These are phyloP conservation scores for Anethum foeniculum DNA, from an alignment of 140 eudicot genomes.

Conservation along the genomic window DNA sequence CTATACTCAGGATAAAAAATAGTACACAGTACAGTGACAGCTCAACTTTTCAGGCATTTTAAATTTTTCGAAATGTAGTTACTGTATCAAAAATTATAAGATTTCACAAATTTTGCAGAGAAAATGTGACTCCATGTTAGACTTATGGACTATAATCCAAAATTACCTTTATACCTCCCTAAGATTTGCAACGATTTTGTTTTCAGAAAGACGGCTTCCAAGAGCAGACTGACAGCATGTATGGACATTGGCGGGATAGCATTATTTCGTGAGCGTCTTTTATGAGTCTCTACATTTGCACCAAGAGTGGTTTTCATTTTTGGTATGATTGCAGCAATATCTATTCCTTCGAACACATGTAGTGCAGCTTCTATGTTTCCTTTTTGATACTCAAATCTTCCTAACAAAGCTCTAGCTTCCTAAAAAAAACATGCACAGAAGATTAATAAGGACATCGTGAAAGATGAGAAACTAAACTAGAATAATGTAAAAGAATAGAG, in stretches of 20 bases:
- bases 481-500: background rate
- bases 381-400: conserved; percentile 83
- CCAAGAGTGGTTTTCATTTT: conserved; percentile 63
- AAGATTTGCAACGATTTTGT: conserved; percentile 77
- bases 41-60: background rate
- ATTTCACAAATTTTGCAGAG: background rate
- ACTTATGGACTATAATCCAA: background rate
- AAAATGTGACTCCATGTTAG: background rate
- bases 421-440: conserved; percentile 17
- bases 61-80: conserved; percentile 3
- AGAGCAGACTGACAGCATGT: conserved; percentile 64
- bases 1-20: background rate
- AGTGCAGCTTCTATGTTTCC: conserved; percentile 93
- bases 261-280: conserved; percentile 40
- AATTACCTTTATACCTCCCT: conserved; percentile 67
- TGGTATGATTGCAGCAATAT: conserved; percentile 54
- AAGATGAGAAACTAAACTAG: background rate
- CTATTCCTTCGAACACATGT: conserved; percentile 93
- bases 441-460: background rate
- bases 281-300: conserved; percentile 38
- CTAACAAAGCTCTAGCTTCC: conserved; percentile 98
- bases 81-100: background rate
- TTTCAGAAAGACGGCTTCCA: conserved; percentile 74
- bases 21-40: background rate
- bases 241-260: conserved; percentile 52